Base-by-base conservation (phyloP, 345 rosid genomes). In the Eucalyptus fibrosa region DNA sequence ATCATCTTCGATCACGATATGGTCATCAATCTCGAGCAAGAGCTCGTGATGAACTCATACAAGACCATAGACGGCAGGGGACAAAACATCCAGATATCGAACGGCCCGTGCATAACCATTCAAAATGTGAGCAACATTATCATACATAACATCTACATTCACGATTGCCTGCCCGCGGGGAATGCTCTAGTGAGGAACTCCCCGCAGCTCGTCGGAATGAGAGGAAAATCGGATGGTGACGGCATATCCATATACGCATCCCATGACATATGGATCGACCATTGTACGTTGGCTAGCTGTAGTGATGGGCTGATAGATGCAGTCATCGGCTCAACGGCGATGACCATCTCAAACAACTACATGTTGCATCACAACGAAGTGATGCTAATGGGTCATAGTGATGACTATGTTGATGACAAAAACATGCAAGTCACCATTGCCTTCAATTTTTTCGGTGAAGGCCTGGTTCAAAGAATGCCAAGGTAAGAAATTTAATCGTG, bases 21-120 rank as follows among this genome's bases (percentile, higher is more conserved):
- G 98, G 94, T 93, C 65, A 93, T 95, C 90, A 89, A 80, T 47
- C 93, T 95, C 21, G 91, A 93, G 87, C 92, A 93, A 88, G 97
- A 96, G 87, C 91, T 96, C 3, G 90, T 92, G 40, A 87, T 96
- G 87, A 92, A 91, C 44, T 94, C 96, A 3, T 92, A 90, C 92
- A 96, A 96, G 93, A 96, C 96, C 50, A 94, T 95, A 4, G 98
- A 95, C 69, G 98, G 98, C 24, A 91, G 97, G 90, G 98, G 98
- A 55, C 83, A 89, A 5, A 92, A 92, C 55, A 88, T 96, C 60
- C 97, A 95, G 45, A 93, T 96, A 85, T 88, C 93, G 80, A 53
- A 91, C 56, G 97, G 96, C 12, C 96, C 97, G 50, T 96, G 98
- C 92, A 90, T 95, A 85, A 86, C 95, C 16, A 92, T 96, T 37